A percentile compares a stretch with the other conserved stretches of the same genome.
Conservation (phyloP, 179 eudicot genomes). For the Gypsophila paniculata region DNA sequence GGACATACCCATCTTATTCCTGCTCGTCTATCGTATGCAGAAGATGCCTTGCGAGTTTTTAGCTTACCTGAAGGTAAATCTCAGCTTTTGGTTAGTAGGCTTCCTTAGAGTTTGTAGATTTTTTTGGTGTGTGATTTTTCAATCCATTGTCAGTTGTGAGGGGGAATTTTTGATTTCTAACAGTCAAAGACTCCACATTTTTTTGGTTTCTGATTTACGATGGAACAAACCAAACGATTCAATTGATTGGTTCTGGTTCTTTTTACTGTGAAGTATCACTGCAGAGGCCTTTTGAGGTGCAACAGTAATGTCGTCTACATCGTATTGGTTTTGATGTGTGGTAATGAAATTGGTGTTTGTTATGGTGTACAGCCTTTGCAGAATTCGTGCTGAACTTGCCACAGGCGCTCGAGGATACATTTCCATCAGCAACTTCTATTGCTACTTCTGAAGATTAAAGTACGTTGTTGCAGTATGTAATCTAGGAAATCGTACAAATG, state of each 20-base stretch:
- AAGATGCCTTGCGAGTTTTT: conserved; percentile 71
- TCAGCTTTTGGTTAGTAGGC: too few species aligned
- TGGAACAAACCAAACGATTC: too few species aligned
- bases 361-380: conserved; percentile 63
- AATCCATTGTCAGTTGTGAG: background rate
- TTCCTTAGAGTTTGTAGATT: too few species aligned
- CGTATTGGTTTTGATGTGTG: too few species aligned
- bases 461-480: too few species aligned
- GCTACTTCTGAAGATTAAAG: background rate
- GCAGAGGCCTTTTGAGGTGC: background rate
- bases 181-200: too few species aligned
- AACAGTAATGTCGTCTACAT: too few species aligned
- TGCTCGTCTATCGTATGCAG: conserved; percentile 70
- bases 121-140: too few species aligned
- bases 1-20: conserved; percentile 53
- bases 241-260: too few species aligned
- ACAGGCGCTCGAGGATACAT: conserved; percentile 45
- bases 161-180: too few species aligned
- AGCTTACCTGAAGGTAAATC: conserved; percentile 86
- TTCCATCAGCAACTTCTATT: conserved; percentile 16
- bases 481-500: too few species aligned
- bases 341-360: conserved; percentile 9
- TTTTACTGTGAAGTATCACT: background rate
- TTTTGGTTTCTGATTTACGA: too few species aligned
- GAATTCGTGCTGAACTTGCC: conserved; percentile 88